These are phyloP conservation scores for Paecilomyces fulvus DNA, from an alignment of 2,329 filamentous ascomycete genomes.

Conservation along the genomic window DNA sequence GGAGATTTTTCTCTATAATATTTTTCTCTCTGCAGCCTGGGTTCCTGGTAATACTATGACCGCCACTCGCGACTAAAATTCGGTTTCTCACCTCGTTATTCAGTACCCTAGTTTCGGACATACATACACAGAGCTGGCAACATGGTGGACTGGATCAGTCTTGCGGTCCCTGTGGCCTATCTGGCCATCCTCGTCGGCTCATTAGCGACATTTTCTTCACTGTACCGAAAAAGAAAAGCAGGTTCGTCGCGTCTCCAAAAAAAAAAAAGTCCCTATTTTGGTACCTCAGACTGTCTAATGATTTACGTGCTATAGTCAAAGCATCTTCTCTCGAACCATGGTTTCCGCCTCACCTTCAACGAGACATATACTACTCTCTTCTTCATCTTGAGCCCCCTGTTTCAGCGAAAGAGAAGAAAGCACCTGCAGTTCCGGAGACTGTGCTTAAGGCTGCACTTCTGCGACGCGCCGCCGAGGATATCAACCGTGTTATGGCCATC, in stretches of 20 bases:
- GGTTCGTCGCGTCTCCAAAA: constrained; percentile 41
- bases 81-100: background rate
- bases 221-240: constrained; percentile 89
- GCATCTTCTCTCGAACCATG: constrained; percentile 83
- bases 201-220: constrained; percentile 80
- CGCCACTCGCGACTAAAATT: background rate
- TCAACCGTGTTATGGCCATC: constrained; percentile 82
- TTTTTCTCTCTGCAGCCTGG: background rate
- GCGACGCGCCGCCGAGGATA: constrained; percentile 83
- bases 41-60: background rate
- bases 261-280: background rate
- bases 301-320: constrained; percentile 46
- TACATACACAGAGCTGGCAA: constrained; percentile 19
- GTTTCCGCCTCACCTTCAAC: constrained; percentile 84
- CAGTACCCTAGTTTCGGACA: background rate
- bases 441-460: constrained; percentile 82
- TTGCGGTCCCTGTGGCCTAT: constrained; percentile 82
- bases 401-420: constrained; percentile 52
- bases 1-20: background rate
- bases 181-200: constrained; percentile 78
- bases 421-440: constrained; percentile 66
- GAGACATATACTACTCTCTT: constrained; percentile 89
- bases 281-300: constrained; percentile 10
- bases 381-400: constrained; percentile 62
- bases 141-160: constrained; percentile 69